These are phyloP conservation scores for Phytophthora hybrid DNA, from an alignment of 352 stramenopile genomes.

Conservation along the genomic window DNA sequence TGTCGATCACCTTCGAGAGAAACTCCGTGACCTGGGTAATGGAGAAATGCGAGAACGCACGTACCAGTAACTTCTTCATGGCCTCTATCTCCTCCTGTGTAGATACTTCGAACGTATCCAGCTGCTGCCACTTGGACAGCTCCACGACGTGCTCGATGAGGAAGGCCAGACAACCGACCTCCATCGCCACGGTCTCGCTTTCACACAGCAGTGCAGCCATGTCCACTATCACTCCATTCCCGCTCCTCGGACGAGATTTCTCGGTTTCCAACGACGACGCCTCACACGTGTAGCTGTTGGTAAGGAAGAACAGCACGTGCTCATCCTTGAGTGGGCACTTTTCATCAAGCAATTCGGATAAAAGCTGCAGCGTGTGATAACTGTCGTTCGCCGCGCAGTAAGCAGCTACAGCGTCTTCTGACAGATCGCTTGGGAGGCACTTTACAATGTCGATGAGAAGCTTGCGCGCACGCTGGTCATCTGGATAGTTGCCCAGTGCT, in stretches of 20 bases:
- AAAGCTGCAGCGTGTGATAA: conserved; percentile 44
- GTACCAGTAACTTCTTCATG: conserved; percentile 50
- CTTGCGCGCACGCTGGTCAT: conserved; percentile 46
- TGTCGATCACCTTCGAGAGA: conserved; percentile 53
- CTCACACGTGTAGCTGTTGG: conserved; percentile 49
- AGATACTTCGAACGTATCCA: conserved; percentile 29
- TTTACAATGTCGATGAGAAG: conserved; percentile 59
- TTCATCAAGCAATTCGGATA: conserved; percentile 45
- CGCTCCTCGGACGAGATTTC: conserved; percentile 37
- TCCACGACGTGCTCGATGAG: conserved; percentile 56
- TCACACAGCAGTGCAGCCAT: conserved; percentile 40
- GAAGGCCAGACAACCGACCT: conserved; percentile 52
- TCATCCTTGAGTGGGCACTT: conserved; percentile 56
- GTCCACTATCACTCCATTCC: conserved; percentile 33
- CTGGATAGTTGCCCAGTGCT: conserved; percentile 41
- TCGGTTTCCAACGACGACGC: conserved; percentile 22
- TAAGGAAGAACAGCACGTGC: conserved; percentile 70
- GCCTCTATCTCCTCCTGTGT: conserved; percentile 45
- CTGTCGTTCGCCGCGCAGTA: conserved; percentile 60
- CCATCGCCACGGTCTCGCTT: conserved; percentile 42
- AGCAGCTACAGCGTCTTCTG: conserved; percentile 57
- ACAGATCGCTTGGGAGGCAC: conserved; percentile 46
- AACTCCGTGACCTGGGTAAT: conserved; percentile 53
- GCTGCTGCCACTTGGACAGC: conserved; percentile 46
- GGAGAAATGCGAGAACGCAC: conserved; percentile 53